These are phyloP conservation scores for Neckera pumila DNA, from an alignment of 225 moss, liverwort and hornwort genomes.

Conservation along the genomic window DNA sequence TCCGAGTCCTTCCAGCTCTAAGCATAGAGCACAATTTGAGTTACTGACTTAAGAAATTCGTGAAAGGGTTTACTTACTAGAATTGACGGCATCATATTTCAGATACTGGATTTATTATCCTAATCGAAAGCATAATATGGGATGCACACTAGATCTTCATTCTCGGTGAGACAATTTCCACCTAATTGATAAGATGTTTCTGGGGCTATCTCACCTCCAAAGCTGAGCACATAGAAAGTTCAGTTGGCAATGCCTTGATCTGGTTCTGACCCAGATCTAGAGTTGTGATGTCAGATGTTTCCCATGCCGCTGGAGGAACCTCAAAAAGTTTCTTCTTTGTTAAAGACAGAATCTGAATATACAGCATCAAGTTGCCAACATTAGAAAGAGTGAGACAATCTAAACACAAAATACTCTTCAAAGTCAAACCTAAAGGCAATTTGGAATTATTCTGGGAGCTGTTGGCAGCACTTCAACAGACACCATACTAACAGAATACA, in stretches of 20 bases:
- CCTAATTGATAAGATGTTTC: neutral
- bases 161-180: neutral
- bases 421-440: neutral
- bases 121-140: neutral
- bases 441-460: neutral
- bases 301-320: constrained; percentile 69
- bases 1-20: neutral
- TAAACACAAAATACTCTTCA: neutral
- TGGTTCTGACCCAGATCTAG: constrained; percentile 72
- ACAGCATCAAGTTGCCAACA: neutral
- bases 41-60: neutral
- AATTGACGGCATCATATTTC: neutral
- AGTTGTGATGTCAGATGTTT: constrained; percentile 44
- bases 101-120: neutral
- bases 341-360: constrained; percentile 56
- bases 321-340: constrained; percentile 50
- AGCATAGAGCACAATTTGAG: neutral
- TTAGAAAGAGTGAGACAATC: neutral
- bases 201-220: constrained; percentile 49
- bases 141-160: neutral
- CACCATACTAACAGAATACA: neutral
- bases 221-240: constrained; percentile 61
- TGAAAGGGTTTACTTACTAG: neutral
- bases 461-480: neutral
- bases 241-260: constrained; percentile 59